These are phyloP conservation scores for Penicillium lividum DNA, from an alignment of 495 filamentous ascomycete genomes.

Conservation along the genomic window DNA sequence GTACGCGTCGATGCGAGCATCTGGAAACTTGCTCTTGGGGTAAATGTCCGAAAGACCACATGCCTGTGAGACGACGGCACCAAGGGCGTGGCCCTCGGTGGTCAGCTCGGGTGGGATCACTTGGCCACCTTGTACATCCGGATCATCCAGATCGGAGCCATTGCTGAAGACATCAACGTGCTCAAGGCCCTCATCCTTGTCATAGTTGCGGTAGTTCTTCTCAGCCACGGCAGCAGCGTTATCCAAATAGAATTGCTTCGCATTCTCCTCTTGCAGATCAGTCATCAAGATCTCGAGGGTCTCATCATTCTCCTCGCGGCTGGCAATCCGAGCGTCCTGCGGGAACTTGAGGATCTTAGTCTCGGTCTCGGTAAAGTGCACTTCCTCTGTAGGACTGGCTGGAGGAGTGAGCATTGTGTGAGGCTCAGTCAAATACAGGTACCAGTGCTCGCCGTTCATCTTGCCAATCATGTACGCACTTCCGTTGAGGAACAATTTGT, in stretches of 20 bases:
- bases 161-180: constrained; percentile 79
- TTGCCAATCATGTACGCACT: constrained; percentile 99
- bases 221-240: constrained; percentile 89
- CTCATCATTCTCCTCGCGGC: constrained; percentile 67
- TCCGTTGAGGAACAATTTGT: constrained; percentile 84
- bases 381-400: constrained; percentile 63
- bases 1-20: constrained; percentile 93
- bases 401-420: constrained; percentile 81
- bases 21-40: constrained; percentile 80
- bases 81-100: constrained; percentile 92
- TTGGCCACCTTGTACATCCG: constrained; percentile 56
- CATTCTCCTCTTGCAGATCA: constrained; percentile 87
- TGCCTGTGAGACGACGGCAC: constrained; percentile 86
- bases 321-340: constrained; percentile 32
- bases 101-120: constrained; percentile 71
- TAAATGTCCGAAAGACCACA: constrained; percentile 93
- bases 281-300: constrained; percentile 99
- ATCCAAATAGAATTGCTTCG: constrained; percentile 95
- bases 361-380: constrained; percentile 57
- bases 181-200: constrained; percentile 50
- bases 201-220: constrained; percentile 61
- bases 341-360: constrained; percentile 64
- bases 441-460: constrained; percentile 99
- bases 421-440: constrained; percentile 92
- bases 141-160: constrained; percentile 65